Conservation (phyloP, 2,329 filamentous ascomycete genomes). For the Cytospora schulzeri region DNA sequence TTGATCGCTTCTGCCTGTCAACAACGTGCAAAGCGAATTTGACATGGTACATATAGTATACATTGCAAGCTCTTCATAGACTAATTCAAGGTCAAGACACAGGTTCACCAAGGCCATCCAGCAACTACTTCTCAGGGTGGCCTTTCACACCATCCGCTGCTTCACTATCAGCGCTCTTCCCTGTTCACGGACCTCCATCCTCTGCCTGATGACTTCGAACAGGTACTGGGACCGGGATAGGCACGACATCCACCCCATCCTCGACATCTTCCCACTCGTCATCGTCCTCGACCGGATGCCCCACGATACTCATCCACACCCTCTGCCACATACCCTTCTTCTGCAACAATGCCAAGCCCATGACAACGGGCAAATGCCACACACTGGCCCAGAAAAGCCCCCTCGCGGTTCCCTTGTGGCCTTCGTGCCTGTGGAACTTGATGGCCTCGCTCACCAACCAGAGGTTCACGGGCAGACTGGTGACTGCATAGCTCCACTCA, state of each 20-base stretch:
- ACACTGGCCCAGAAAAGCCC: conserved; percentile 96
- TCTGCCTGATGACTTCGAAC: neutral
- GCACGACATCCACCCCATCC: conserved; percentile 46
- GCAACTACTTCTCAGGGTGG: neutral
- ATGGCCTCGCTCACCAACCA: conserved; percentile 85
- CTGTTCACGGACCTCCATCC: neutral
- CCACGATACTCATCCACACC: conserved; percentile 71
- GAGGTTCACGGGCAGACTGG: conserved; percentile 78
- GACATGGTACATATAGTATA: conserved; percentile 4
- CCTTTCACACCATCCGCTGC: neutral
- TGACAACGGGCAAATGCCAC: conserved; percentile 88
- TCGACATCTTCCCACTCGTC: conserved; percentile 62
- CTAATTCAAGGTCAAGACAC: neutral
- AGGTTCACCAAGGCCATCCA: neutral
- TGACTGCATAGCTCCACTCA: conserved; percentile 80
- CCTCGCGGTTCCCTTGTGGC: conserved; percentile 77
- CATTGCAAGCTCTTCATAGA: neutral
- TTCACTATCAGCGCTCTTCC: neutral
- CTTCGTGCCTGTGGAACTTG: conserved; percentile 77
- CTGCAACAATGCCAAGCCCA: conserved; percentile 87
- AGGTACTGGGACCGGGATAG: conserved; percentile 26
- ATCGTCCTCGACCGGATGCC: conserved; percentile 58
- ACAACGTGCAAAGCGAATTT: neutral
- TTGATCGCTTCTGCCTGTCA: neutral
- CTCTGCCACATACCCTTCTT: conserved; percentile 92